phyloP scores from a whole-genome alignment of 1,139 yeast genomes.

The Nakaseomyces bracarensis region DNA sequence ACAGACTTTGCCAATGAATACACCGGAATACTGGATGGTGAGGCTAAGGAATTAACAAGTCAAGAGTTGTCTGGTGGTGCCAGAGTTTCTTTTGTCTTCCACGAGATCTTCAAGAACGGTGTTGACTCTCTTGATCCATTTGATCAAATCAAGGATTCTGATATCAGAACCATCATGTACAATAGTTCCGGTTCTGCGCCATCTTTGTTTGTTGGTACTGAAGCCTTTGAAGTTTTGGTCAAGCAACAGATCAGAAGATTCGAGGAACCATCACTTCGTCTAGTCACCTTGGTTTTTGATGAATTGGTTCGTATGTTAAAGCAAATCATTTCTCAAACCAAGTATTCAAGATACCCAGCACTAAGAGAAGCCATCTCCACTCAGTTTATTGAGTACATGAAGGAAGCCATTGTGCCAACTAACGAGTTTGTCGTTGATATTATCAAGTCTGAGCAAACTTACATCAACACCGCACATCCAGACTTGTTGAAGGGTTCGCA shows the following conservation, averaged over 20 bases:
- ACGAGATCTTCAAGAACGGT: slow-evolving; percentile 91
- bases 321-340: slow-evolving; percentile 74
- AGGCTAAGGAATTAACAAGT: slow-evolving; percentile 77
- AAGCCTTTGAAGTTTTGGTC: slow-evolving; percentile 92
- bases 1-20: slow-evolving; percentile 91
- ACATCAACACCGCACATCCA: slow-evolving; percentile 96
- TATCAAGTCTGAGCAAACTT: slow-evolving; percentile 79
- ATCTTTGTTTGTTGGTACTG: slow-evolving; percentile 94
- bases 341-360: slow-evolving; percentile 81
- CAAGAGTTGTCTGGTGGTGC: slow-evolving; percentile 95
- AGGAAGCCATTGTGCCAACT: slow-evolving; percentile 77
- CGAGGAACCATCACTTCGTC: slow-evolving; percentile 87
- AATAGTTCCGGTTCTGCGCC: slow-evolving; percentile 97
- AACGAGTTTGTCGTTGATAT: slow-evolving; percentile 76
- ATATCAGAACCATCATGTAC: slow-evolving; percentile 94
- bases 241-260: slow-evolving; percentile 91
- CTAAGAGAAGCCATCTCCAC: slow-evolving; percentile 80
- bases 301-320: slow-evolving; percentile 86
- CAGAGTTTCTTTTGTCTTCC: slow-evolving; percentile 94
- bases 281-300: slow-evolving; percentile 86
- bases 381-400: slow-evolving; percentile 69
- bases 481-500: slow-evolving; percentile 90
- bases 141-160: slow-evolving; percentile 94
- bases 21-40: slow-evolving; percentile 87
- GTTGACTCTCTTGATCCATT: slow-evolving; percentile 90